Evolutionary conservation across 352 stramenopile species (phyloP), one percentile per base, ranked within the genome.

Genomic region (Phytopythium delawarense): DNA sequence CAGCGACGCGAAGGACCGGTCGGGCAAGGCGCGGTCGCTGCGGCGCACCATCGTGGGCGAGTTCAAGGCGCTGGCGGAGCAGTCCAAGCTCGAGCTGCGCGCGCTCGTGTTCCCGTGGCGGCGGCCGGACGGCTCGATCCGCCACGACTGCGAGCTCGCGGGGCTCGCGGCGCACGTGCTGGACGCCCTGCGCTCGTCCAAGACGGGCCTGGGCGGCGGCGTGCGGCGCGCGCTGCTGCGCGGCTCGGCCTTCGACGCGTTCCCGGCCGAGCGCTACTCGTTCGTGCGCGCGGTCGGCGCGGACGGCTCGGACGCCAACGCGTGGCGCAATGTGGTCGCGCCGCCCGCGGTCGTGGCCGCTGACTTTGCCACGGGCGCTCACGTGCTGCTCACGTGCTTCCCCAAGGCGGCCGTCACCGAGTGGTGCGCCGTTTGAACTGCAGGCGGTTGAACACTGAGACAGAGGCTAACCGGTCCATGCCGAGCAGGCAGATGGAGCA

Each of bases 401-500:
- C 54, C 59, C 21, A 83, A 83, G 44, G 61, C 70, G 5, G 58
- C 66, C 15, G 71, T 78, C 30, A 79, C 72, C 7, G 61, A 76
- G 54, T 71, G 72, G 74, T 82, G 28, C 16, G n/a, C 30, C 28
- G 28, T 3, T 32, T 32, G 25, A 28, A 28, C 25, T 28, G 25
- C 25, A 3, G 25, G 25, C 25, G 25, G 25, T 28, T 28, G 25
- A 2, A 28, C 25, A 28, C 25, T 3, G 28, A 32, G 28, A 7
- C 28, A 23, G 13, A 21, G 0, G 23, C 62, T n/a, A 3, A 40
- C 4, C 15, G n/a, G 4, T n/a, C 30, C 12, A 7, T 59, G 54
- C 4, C 20, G 15, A 57, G 11, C 20, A 72, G 67, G 69, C 77
- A 88, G 62, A 66, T 88, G 54, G 67, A 78, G 55, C 71, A 87